Base-by-base conservation (phyloP, 768 basidiomycete species). In the Saitozyma sp. region DNA sequence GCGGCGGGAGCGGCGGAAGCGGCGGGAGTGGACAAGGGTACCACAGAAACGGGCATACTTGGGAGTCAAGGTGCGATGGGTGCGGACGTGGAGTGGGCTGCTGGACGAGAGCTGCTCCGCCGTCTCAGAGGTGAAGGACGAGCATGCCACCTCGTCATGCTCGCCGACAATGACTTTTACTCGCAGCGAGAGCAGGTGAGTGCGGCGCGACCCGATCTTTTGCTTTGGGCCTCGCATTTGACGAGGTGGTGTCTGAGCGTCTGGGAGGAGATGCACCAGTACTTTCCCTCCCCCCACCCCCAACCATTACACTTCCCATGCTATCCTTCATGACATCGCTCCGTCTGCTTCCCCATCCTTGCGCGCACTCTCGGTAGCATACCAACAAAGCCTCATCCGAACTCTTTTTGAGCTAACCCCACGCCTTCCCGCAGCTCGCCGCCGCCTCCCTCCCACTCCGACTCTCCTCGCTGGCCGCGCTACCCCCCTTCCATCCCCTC, bases 131-230 rank as follows among this genome's bases (percentile, higher is more conserved):
- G 62, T 9, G 61, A 56, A 9, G 50, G 38, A 8, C 14, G 50
- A 77, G 13, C 89, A 87, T 39, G 95, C 61, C 85, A 90, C 67
- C 87, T 97, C 65, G 85, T 85, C 45, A 89, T 97, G 68, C 86
- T 88, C 37, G 95, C 92, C 9, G 92, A 92, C 78, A 98, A 99
- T 72, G 96, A 98, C 78, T 99, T 98, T 72, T 98, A 99, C 81
- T 96, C 94, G 5, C 96, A 98, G 73, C 83, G 89, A 59, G 86
- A 87, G 56, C 87, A 90, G 84, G 94, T 91, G 59, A 75, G 83
- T 64, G 8, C 1, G 29, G 83, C 63, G 8, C 1, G 29, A 29
- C 29, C 29, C 29, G 29, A 29, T 5, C 2, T 2, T 29, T 29
- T 5, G 5, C 5, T 29, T 29, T 29, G 2, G 5, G 29, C 2